Percentiles rank a stretch among this genome's conserved stretches.
Evolutionary conservation across 73 alveolate genomes (phyloP).

Genomic region (Tetrahymena elliotti): DNA sequence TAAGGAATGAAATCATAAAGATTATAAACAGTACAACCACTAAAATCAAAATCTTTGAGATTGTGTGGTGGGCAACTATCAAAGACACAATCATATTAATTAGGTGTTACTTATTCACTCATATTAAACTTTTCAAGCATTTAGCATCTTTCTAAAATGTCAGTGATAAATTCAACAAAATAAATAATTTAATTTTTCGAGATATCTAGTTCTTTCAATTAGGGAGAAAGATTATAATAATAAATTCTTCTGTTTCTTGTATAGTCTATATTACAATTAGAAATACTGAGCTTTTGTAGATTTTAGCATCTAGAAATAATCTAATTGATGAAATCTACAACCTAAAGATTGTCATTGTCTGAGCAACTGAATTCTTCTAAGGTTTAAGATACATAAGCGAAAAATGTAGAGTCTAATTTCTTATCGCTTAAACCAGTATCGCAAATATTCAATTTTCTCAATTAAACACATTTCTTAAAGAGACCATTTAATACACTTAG

Average conservation of each 20-base stretch:
- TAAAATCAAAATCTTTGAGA: not conserved
- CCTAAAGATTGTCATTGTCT: not conserved
- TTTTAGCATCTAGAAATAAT: not conserved
- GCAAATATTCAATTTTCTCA: not conserved
- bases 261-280: not conserved
- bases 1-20: not conserved
- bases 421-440: not conserved
- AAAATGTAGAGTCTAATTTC: not conserved
- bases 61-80: not conserved
- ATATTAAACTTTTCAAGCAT: not conserved
- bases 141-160: not conserved
- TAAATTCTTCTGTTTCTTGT: not conserved
- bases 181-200: not conserved
- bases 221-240: not conserved
- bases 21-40: not conserved
- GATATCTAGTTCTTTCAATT: not conserved
- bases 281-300: not conserved
- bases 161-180: not conserved
- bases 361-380: not conserved
- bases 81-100: not conserved
- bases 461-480: not conserved
- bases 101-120: not conserved
- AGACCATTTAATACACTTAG: not conserved
- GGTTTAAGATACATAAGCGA: not conserved
- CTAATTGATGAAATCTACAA: not conserved